These are phyloP conservation scores for Cladosporium oxysporum DNA, from an alignment of 2,329 filamentous ascomycete species.

Conservation along the genomic window DNA sequence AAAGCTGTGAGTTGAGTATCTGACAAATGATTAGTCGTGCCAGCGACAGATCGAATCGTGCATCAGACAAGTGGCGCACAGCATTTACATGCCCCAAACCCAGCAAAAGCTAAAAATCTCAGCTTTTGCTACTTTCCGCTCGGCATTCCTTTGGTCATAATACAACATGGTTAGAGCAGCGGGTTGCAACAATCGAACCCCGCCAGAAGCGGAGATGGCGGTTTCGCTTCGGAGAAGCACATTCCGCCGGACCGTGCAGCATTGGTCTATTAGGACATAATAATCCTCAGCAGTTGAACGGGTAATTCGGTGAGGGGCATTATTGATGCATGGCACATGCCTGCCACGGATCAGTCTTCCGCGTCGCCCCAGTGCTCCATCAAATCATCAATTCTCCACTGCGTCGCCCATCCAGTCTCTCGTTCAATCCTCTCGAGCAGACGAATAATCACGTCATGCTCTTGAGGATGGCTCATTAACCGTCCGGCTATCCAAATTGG, in stretches of 20 bases:
- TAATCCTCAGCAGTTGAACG: background rate
- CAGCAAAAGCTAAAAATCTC: background rate
- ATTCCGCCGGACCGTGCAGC: slow-evolving; percentile 3
- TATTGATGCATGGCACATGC: background rate
- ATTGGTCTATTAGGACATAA: background rate
- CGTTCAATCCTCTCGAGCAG: slow-evolving; percentile 50
- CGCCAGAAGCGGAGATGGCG: background rate
- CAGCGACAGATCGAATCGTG: background rate
- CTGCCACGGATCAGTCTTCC: slow-evolving; percentile 14
- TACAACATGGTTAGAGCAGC: background rate
- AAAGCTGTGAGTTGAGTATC: background rate
- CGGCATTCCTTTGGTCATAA: background rate
- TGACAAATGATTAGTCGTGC: background rate
- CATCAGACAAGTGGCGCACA: background rate
- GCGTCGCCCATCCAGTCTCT: slow-evolving; percentile 53
- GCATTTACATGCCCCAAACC: background rate
- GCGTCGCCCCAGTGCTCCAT: slow-evolving; percentile 51
- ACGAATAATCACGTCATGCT: slow-evolving; percentile 46
- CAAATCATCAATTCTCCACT: slow-evolving; percentile 53
- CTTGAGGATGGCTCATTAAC: slow-evolving; percentile 44
- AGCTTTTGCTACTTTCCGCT: background rate
- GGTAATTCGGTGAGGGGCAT: background rate
- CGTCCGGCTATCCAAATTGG: slow-evolving; percentile 46
- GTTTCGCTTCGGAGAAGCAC: background rate
- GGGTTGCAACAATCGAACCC: background rate